Evolutionary conservation across 2,329 filamentous ascomycete genomes (phyloP).

Genomic region (Verticillium dahliae): DNA sequence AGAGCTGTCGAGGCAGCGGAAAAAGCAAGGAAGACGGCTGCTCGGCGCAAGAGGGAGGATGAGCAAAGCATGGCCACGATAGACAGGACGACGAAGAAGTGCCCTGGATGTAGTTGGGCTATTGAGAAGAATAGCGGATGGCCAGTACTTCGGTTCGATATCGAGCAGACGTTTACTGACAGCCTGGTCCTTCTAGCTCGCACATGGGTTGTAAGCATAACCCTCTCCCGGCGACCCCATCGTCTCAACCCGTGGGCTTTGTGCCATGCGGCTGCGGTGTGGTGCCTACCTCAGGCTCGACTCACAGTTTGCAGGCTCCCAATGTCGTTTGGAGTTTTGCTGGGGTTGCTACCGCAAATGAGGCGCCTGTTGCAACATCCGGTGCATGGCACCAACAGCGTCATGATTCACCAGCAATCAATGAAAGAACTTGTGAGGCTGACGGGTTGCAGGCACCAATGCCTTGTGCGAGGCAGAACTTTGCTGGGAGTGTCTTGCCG

Average conservation of each 20-base stretch:
- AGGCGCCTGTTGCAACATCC: background rate
- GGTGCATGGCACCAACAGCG: background rate
- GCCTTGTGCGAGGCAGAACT: constrained; percentile 19
- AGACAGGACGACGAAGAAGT: constrained; percentile 25
- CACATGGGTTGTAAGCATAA: constrained; percentile 34
- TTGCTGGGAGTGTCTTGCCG: constrained; percentile 29
- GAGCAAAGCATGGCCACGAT: constrained; percentile 21
- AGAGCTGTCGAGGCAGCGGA: constrained; percentile 18
- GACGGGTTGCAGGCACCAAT: constrained; percentile 16
- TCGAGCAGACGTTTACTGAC: constrained; percentile 6
- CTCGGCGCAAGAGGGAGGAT: constrained; percentile 26
- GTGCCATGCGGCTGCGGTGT: background rate
- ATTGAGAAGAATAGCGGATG: constrained; percentile 35
- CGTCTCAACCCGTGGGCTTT: background rate
- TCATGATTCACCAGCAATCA: too few relatives aligned
- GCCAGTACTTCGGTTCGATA: constrained; percentile 18
- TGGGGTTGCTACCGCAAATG: constrained; percentile 19
- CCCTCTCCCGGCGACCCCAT: background rate
- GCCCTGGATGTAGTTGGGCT: constrained; percentile 27
- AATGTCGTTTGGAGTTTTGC: constrained; percentile 26
- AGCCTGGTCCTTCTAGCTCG: constrained; percentile 19
- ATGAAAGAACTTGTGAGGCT: constrained; percentile 13
- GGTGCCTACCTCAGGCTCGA: constrained; percentile 1
- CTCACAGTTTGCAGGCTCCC: constrained; percentile 1
- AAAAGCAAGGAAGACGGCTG: constrained; percentile 17